Conservation (phyloP, 352 stramenopile species). For the Stephanocyclus meneghinianus region DNA sequence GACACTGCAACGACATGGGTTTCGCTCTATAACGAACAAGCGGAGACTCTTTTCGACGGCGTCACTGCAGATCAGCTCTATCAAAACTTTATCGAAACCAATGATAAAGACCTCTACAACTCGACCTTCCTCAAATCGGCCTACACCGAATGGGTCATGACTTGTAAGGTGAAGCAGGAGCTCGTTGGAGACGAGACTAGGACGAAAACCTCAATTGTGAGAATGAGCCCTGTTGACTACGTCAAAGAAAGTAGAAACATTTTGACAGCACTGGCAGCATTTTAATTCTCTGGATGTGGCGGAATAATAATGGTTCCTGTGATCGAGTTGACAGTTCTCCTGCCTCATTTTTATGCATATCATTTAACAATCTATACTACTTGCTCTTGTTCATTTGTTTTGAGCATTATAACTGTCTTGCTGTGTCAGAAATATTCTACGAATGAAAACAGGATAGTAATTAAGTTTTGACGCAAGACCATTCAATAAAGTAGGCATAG, state of each 20-base stretch:
- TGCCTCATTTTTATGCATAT: not conserved
- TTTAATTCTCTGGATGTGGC: not conserved
- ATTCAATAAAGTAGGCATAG: too few relatives aligned
- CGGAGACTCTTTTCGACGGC: constrained; percentile 89
- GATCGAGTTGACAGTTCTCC: not conserved
- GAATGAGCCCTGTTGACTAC: constrained; percentile 91
- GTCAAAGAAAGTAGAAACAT: constrained; percentile 90
- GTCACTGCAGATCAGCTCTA: constrained; percentile 91
- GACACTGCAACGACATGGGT: constrained; percentile 92
- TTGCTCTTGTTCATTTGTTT: too few relatives aligned
- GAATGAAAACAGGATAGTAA: too few relatives aligned
- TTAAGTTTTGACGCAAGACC: too few relatives aligned
- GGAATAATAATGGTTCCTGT: not conserved
- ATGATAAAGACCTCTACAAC: constrained; percentile 89
- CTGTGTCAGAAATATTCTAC: too few relatives aligned
- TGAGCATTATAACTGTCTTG: too few relatives aligned
- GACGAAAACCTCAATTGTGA: constrained; percentile 90
- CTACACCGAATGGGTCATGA: constrained; percentile 94
- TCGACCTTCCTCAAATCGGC: constrained; percentile 90
- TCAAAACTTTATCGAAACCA: constrained; percentile 80
- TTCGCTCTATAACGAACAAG: constrained; percentile 96
- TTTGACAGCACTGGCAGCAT: constrained; percentile 81
- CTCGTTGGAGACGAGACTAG: constrained; percentile 93
- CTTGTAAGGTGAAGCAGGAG: constrained; percentile 92
- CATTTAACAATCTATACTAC: not conserved